These are phyloP conservation scores for Pistacia integerrima DNA, from an alignment of 345 rosid genomes.

Conservation along the genomic window DNA sequence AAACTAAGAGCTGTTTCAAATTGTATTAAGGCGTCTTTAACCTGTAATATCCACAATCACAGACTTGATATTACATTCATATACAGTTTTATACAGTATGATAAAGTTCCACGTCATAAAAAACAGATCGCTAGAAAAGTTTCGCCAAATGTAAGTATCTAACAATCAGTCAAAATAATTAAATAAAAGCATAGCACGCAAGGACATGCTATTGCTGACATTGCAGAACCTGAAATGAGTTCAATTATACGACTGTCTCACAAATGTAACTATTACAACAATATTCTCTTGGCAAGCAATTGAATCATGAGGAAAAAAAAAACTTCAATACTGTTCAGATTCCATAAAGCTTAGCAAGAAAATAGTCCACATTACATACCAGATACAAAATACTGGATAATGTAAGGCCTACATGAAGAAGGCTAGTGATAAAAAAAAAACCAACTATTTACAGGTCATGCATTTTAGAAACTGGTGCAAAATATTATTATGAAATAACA, in stretches of 20 bases:
- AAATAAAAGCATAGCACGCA: not conserved
- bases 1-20: slow-evolving; percentile 82
- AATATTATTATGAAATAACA: not conserved
- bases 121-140: not conserved
- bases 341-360: not conserved
- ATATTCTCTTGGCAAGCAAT: not conserved
- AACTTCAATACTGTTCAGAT: not conserved
- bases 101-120: not conserved
- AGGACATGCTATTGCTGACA: not conserved
- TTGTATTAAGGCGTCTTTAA: slow-evolving; percentile 78
- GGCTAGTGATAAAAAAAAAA: not conserved
- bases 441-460: not conserved
- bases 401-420: not conserved
- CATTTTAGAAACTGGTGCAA: not conserved
- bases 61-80: not conserved
- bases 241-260: not conserved
- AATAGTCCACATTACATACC: not conserved
- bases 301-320: not conserved
- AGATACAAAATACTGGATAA: no score
- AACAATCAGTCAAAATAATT: not conserved
- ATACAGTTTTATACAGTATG: not conserved
- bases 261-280: not conserved
- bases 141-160: not conserved
- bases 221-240: not conserved
- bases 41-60: slow-evolving; percentile 45